These are phyloP conservation scores for Citrus cavaleriei DNA, from an alignment of 345 rosid genomes.

Conservation along the genomic window DNA sequence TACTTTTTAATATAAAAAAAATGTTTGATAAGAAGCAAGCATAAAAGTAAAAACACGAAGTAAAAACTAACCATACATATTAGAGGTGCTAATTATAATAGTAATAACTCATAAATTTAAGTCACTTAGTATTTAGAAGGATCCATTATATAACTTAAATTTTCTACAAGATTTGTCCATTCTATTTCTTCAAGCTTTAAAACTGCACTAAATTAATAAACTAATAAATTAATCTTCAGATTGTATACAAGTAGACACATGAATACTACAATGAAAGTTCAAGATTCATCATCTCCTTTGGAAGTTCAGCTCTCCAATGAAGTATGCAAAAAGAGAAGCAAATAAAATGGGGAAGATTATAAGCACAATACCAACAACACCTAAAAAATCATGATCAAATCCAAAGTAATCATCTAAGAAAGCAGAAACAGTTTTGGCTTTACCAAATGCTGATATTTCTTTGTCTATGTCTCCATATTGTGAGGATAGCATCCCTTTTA, in stretches of 20 bases:
- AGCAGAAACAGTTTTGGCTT: slow-evolving; percentile 12
- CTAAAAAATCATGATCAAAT: slow-evolving; percentile 19
- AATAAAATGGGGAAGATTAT: slow-evolving; percentile 20
- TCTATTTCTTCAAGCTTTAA: no score
- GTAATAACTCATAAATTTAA: no score
- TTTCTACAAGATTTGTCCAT: no score
- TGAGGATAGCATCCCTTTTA: slow-evolving; percentile 29
- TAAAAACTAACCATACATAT: no score
- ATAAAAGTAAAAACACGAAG: no score
- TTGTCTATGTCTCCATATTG: slow-evolving; percentile 20
- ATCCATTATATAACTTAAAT: background rate
- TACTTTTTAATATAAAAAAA: no score
- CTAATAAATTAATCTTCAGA: no score
- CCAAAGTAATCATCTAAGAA: slow-evolving; percentile 26
- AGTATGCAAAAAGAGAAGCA: slow-evolving; percentile 26
- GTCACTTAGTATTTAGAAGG: slow-evolving; percentile 10
- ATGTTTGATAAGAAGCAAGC: no score
- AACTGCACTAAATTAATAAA: no score
- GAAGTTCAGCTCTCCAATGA: slow-evolving; percentile 26
- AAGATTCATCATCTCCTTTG: slow-evolving; percentile 17
- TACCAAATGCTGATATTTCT: slow-evolving; percentile 8
- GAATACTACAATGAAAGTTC: no score
- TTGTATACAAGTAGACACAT: no score
- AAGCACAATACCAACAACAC: slow-evolving; percentile 23
- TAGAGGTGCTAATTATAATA: no score